Base-by-base conservation (phyloP, 2,329 filamentous ascomycete species). In the Trematosphaeria pertusa region DNA sequence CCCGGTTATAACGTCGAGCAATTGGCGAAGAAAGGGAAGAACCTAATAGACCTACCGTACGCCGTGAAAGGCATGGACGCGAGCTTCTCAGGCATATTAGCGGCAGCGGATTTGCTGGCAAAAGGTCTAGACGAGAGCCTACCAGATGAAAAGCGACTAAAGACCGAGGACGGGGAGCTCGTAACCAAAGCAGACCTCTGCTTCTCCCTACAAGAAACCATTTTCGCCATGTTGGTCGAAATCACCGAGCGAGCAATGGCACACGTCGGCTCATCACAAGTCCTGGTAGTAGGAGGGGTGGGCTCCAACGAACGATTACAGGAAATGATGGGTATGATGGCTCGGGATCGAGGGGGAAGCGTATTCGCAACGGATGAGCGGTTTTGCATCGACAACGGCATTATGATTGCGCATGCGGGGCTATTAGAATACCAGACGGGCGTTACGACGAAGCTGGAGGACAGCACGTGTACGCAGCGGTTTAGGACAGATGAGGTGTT, bases 41-140 rank as follows among this genome's bases (percentile, higher is more conserved):
- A 85, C 17, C 76, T 99, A 30, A 79, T 97, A 14, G 93, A 97
- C 58, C 78, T 99, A 20, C 94, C 94, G 2, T 99, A 99, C 67
- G 86, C 92, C 2, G 94, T 99, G 54, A 99, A 99, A 74, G 94
- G 94, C 40, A 99, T 99, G 94, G 94, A 99, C 72, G 96, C 91
- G 64, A 94, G 89, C 18, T 97, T 99, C 74, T 92, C 89, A 2
- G 94, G 94, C 2, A 96, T 99, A 55, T 77, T 99, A 20, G 90
- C 89, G 0, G 83, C 84, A 4, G 87, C 93, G 10, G 94, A 99
- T 68, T 80, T 87, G 26, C 78, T 96, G 35, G 93, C 92, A 1
- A 83, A 80, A 44, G 85, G 83, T 70, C 85, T 91, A 2, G 64
- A 64, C 9, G 65, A 68, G n/a, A 50, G 37, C 4, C 32, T 73